Evolutionary conservation across 176 grass and related monocot genomes (phyloP).

Genomic region (Eragrostis curvula): DNA sequence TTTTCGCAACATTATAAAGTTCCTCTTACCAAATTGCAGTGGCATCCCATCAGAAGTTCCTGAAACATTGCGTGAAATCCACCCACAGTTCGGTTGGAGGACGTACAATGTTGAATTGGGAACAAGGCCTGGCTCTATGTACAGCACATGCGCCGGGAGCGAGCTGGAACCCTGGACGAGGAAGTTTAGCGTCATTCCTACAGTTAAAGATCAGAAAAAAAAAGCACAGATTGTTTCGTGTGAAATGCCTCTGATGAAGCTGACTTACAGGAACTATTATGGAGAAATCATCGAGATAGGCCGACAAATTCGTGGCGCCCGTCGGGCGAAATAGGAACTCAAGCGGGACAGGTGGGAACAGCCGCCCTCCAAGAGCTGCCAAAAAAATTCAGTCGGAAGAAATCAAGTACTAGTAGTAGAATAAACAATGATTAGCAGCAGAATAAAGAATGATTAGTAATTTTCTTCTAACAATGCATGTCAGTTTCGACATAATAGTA

Average conservation of each 20-base stretch:
- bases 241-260: background rate
- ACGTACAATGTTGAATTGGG: conserved; percentile 34
- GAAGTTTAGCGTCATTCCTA: background rate
- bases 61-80: conserved; percentile 16
- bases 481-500: background rate
- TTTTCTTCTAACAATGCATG: no score
- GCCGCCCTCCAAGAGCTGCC: conserved; percentile 6
- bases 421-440: background rate
- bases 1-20: background rate
- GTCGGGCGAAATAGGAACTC: no score
- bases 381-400: background rate
- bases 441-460: no score
- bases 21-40: conserved; percentile 34
- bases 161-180: conserved; percentile 39
- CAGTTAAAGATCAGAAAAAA: background rate
- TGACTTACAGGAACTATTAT: conserved; percentile 43
- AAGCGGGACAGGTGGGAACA: background rate
- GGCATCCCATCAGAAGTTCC: conserved; percentile 17
- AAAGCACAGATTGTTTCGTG: background rate
- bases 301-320: background rate
- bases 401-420: background rate
- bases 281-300: conserved; percentile 32
- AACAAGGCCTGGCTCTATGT: conserved; percentile 50
- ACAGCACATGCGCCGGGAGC: conserved; percentile 31
- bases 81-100: conserved; percentile 34